These are phyloP conservation scores for Botrytis porri DNA, from an alignment of 2,329 filamentous ascomycete genomes.

Conservation along the genomic window DNA sequence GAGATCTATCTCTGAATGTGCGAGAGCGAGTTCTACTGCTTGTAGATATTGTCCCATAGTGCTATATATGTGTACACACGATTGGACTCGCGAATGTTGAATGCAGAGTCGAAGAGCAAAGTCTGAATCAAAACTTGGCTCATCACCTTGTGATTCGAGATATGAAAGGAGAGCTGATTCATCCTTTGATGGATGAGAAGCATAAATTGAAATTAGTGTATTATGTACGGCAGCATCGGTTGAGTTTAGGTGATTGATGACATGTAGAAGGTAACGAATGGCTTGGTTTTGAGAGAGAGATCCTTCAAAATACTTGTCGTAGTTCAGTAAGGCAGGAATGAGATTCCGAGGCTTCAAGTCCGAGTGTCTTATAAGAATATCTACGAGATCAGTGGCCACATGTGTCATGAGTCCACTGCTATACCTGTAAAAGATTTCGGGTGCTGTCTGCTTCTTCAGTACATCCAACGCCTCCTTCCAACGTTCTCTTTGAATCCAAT, in stretches of 20 bases:
- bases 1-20: conserved; percentile 85
- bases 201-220: conserved; percentile 93
- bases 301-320: conserved; percentile 74
- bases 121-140: conserved; percentile 87
- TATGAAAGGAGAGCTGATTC: conserved; percentile 85
- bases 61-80: conserved; percentile 95
- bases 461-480: conserved; percentile 86
- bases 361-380: conserved; percentile 88
- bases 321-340: conserved; percentile 90
- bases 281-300: conserved; percentile 80
- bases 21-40: conserved; percentile 87
- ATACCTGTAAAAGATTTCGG: conserved; percentile 94
- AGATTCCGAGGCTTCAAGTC: conserved; percentile 82
- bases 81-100: conserved; percentile 86
- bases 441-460: conserved; percentile 87
- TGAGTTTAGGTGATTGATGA: conserved; percentile 81
- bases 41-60: conserved; percentile 93
- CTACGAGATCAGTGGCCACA: conserved; percentile 79
- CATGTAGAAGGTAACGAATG: conserved; percentile 87
- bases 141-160: conserved; percentile 83
- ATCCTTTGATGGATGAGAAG: conserved; percentile 76
- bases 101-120: conserved; percentile 96
- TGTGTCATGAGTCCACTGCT: conserved; percentile 96
- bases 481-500: conserved; percentile 94
- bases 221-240: conserved; percentile 89